Evolutionary conservation across 1,284 basidiomycete genomes (phyloP), one percentile per base, ranked within the genome.

Genomic region (Ustilago vetiveriae): DNA sequence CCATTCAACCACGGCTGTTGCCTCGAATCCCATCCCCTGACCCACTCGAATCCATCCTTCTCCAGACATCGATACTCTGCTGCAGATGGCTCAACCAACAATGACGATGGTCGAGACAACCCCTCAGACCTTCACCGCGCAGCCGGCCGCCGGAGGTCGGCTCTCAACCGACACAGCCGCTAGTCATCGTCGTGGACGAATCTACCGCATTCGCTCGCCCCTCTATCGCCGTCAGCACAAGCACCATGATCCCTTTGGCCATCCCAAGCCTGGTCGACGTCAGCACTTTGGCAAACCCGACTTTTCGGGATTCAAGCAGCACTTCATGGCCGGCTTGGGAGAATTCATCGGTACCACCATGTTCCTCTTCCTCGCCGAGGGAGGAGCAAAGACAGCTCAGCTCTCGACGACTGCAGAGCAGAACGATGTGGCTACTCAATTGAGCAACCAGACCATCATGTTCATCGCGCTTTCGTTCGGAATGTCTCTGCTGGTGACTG

Each of bases 391-490:
- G 55, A 72, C 69, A 7, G 69, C 69, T 1, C 62, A 65, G 24
- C 50, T 65, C 13, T 54, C 57, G 2, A 40, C 53, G 1, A 55
- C 58, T 3, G 40, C 57, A 2, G 36, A 43, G 1, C 54, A 57
- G 41, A 47, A 10, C 19, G 32, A 72, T 9, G 53, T 48, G 5
- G 42, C 59, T 0, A 69, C 66, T 3, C 51, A 37, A n/a, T 37
- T 69, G 16, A 46, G 38, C 38, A 65, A 69, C 53, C 44, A 64
- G 56, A 72, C 72, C 3, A 69, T 76, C 47, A 63, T 76, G 55
- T 65, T 74, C 39, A 75, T 75, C 39, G 72, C 74, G 0, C 23
- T 52, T 7, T 72, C 69, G 24, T 76, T 76, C 39, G 74, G 74
- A 8, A 49, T 76, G n/a, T 68, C 63, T 17, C 64, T 75, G 26